Conservation (phyloP, 257 asterid genomes). For the Lycium barbarum region DNA sequence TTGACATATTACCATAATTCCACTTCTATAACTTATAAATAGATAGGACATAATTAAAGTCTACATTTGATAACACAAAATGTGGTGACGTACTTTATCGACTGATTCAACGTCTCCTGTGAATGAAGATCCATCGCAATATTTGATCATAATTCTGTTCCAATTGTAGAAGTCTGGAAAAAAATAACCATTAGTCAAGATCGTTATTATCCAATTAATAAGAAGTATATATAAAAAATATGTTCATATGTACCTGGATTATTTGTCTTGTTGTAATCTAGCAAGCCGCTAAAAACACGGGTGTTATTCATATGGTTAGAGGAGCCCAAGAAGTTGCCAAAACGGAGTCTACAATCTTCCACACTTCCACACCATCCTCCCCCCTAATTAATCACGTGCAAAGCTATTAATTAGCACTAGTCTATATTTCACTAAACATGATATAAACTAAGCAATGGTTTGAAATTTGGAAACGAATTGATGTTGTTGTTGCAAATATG, state of each 20-base stretch:
- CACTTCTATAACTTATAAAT: background rate
- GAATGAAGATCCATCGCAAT: slow-evolving; percentile 18
- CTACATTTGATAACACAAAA: background rate
- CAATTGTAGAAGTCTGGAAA: background rate
- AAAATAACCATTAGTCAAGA: background rate
- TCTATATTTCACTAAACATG: no score
- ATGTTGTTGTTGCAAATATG: no score
- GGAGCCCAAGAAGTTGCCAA: no score
- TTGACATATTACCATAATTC: no score
- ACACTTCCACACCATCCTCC: no score
- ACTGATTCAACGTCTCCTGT: background rate
- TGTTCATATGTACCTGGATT: background rate
- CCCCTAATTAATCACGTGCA: no score
- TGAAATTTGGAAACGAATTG: no score
- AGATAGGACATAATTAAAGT: background rate
- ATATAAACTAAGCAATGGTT: no score
- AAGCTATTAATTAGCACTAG: no score
- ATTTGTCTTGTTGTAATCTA: background rate
- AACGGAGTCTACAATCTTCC: no score
- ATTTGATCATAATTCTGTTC: background rate
- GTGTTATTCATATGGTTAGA: no score
- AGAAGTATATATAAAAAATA: background rate
- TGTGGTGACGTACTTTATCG: background rate
- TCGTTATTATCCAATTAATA: background rate
- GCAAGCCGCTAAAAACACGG: no score